phyloP scores from a whole-genome alignment of 2,329 filamentous ascomycete genomes.

The Colletotrichum lentis region DNA sequence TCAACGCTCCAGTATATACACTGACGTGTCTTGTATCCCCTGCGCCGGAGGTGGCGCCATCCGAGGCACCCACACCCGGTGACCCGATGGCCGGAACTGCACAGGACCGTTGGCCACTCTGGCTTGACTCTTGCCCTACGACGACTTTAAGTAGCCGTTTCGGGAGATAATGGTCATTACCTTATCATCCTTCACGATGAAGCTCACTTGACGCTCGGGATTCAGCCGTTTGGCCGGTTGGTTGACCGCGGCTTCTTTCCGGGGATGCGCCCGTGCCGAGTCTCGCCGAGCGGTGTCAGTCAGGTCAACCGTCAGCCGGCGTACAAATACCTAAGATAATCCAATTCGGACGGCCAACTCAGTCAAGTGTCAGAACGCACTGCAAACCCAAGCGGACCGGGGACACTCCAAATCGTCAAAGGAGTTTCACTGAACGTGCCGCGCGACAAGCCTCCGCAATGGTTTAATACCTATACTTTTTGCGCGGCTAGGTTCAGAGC shows the following conservation, averaged over 20 bases:
- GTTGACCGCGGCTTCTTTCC: background rate
- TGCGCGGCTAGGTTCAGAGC: background rate
- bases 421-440: background rate
- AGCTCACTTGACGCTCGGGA: no score
- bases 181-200: background rate
- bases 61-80: background rate
- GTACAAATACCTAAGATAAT: no score
- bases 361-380: background rate
- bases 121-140: background rate
- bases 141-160: background rate
- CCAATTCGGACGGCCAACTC: background rate
- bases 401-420: slow-evolving; percentile 10
- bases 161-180: background rate
- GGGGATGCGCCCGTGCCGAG: background rate
- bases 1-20: no score
- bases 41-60: background rate
- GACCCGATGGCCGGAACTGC: background rate
- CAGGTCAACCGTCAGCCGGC: no score
- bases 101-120: background rate
- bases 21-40: no score
- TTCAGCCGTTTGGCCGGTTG: background rate
- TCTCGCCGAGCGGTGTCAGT: background rate
- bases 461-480: no score
- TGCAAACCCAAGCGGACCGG: background rate
- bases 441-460: background rate